Evolutionary conservation across 352 stramenopile genomes (phyloP).

Genomic region (Phytophthora tentaculata): DNA sequence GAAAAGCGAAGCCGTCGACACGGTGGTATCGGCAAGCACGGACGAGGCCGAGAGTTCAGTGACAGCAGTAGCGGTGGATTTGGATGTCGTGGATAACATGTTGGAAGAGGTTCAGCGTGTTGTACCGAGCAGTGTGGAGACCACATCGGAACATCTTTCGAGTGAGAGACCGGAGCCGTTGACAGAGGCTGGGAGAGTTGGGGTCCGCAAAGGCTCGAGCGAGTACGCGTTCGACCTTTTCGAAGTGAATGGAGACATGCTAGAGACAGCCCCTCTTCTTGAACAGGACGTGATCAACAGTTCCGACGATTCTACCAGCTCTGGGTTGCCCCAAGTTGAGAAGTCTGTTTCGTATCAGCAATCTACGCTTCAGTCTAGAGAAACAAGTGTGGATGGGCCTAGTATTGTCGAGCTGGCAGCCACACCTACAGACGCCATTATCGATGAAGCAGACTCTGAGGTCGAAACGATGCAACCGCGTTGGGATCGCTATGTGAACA

Average conservation of each 20-base stretch:
- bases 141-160: background rate
- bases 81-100: background rate
- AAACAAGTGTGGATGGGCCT: background rate
- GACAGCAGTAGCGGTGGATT: background rate
- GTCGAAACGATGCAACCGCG: slow-evolving; percentile 2
- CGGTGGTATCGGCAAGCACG: background rate
- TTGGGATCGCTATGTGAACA: slow-evolving; percentile 68
- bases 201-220: slow-evolving; percentile 20
- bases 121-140: slow-evolving; percentile 5
- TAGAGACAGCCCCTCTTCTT: background rate
- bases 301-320: background rate
- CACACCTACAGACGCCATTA: background rate
- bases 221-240: slow-evolving; percentile 29
- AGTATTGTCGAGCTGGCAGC: background rate
- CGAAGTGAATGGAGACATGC: slow-evolving; percentile 5
- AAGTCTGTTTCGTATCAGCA: background rate
- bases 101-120: slow-evolving; percentile 15
- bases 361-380: background rate
- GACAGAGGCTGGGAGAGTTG: background rate
- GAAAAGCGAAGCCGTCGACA: slow-evolving; percentile 8
- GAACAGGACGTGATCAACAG: background rate
- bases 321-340: background rate
- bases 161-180: background rate
- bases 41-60: background rate
- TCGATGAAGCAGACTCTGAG: background rate